Evolutionary conservation across 116 monocot genomes (phyloP), one percentile per base, ranked within the genome.

Genomic region (Papilionanthe hybrid): DNA sequence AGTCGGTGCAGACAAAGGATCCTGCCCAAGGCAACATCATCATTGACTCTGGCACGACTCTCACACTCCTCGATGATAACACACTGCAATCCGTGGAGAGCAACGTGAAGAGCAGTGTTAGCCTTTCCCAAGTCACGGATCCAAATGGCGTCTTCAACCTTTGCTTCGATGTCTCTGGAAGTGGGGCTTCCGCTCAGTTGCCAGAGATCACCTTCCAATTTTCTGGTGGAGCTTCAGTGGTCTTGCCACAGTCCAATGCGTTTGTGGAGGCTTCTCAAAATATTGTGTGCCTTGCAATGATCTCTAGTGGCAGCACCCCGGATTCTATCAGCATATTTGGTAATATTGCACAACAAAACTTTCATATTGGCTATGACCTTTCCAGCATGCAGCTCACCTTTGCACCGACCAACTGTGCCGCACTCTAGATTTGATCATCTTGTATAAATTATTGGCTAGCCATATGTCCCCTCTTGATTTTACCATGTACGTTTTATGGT

Each of bases 31-130:
- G 79, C 0, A 71, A 50, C 32, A 47, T 79, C 79, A 79, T 79
- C 69, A 68, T 79, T 5, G 79, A 79, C 50, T 79, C 79, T 22
- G 71, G 79, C 49, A 79, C 71, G 1, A 79, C 79, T 7, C 48
- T 79, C 29, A 79, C 71, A 4, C 22, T 79, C 17, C 18, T 79
- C 22, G 68, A 66, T n/a, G 69, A 69, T 25, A 27, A 18, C 7
- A 29, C 69, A 9, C 19, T 68, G 1, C 42, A 44, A 60, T 5
- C 47, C 13, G 50, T 72, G 1, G 17, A 19, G 20, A 29, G 11
- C 5, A 48, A 72, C 29, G 28, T 79, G 9, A 41, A 28, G 58
- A 58, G n/a, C 20, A 42, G 55, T 0, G 37, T 78, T 5, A 56
- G 10, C 32, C 49, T 71, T 41, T 15, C 68, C 3, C 23, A 66